Percentiles rank a stretch among this genome's conserved stretches.
These are phyloP conservation scores for Kodamaea anthophila DNA, from an alignment of 1,139 yeast genomes.

Conservation along the genomic window DNA sequence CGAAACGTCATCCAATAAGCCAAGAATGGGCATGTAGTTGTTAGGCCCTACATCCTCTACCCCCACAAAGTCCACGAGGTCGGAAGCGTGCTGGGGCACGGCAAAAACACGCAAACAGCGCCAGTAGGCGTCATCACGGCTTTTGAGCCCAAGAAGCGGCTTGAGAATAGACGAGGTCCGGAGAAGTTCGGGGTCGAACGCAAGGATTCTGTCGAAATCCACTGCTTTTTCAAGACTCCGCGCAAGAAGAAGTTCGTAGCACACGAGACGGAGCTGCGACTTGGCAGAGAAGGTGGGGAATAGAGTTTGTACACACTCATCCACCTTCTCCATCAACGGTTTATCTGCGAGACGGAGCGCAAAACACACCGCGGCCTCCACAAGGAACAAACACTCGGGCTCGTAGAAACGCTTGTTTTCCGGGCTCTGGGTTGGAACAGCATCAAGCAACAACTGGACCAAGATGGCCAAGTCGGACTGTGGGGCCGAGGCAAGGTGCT, in stretches of 20 bases:
- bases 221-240: constrained; percentile 25
- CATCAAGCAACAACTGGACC: constrained; percentile 19
- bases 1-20: constrained; percentile 73
- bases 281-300: neutral
- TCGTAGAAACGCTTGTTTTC: constrained; percentile 44
- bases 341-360: constrained; percentile 39
- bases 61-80: constrained; percentile 41
- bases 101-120: constrained; percentile 52
- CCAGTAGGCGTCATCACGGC: constrained; percentile 60
- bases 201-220: constrained; percentile 28
- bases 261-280: constrained; percentile 1
- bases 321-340: constrained; percentile 21
- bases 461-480: constrained; percentile 17
- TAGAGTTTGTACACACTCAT: too few species aligned
- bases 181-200: constrained; percentile 37
- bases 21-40: constrained; percentile 61
- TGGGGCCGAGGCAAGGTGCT: constrained; percentile 32
- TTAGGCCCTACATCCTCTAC: constrained; percentile 40
- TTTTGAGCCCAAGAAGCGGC: constrained; percentile 49
- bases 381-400: constrained; percentile 48
- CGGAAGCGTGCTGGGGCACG: constrained; percentile 45
- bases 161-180: constrained; percentile 35
- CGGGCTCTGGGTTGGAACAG: constrained; percentile 26
- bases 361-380: constrained; percentile 51
- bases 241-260: constrained; percentile 2